These are phyloP conservation scores for Colletotrichum magnum DNA, from an alignment of 2,329 filamentous ascomycete genomes.

Conservation along the genomic window DNA sequence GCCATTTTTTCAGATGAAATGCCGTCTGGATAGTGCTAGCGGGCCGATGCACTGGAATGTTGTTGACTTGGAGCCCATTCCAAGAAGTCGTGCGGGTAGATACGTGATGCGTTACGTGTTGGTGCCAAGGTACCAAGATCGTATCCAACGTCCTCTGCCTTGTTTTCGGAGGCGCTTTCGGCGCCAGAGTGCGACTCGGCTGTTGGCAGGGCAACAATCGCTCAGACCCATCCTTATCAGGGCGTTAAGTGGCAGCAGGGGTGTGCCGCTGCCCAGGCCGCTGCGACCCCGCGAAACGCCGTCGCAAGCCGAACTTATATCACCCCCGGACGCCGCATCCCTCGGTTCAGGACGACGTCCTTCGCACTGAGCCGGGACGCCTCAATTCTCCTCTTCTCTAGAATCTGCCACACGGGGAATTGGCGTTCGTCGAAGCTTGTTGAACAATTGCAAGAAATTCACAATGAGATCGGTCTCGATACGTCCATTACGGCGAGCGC, in stretches of 20 bases:
- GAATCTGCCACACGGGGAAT: constrained; percentile 4
- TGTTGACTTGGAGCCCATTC: constrained; percentile 19
- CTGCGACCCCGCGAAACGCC: constrained; percentile 43
- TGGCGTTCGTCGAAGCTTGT: constrained; percentile 13
- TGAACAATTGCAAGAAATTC: constrained; percentile 6
- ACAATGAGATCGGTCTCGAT: constrained; percentile 37
- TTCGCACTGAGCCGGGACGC: constrained; percentile 25
- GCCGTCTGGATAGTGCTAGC: constrained; percentile 31
- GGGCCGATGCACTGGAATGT: constrained; percentile 31
- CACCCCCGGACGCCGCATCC: constrained; percentile 31
- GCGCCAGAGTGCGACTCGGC: constrained; percentile 42
- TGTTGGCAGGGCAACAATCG: constrained; percentile 61
- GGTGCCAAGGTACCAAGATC: constrained; percentile 39
- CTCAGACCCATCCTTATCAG: constrained; percentile 43
- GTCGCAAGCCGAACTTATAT: constrained; percentile 44
- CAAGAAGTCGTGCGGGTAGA: neutral
- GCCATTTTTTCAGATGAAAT: constrained; percentile 53
- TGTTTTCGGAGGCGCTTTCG: constrained; percentile 43
- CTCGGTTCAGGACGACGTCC: constrained; percentile 32
- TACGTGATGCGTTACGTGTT: constrained; percentile 4
- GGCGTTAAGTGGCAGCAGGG: constrained; percentile 35
- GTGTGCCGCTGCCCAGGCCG: constrained; percentile 21
- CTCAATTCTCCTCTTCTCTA: constrained; percentile 28
- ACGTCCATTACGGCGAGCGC: constrained; percentile 36
- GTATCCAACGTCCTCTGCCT: constrained; percentile 30